phyloP scores from a whole-genome alignment of 2,329 filamentous ascomycete species.

The Aureobasidium sp. region DNA sequence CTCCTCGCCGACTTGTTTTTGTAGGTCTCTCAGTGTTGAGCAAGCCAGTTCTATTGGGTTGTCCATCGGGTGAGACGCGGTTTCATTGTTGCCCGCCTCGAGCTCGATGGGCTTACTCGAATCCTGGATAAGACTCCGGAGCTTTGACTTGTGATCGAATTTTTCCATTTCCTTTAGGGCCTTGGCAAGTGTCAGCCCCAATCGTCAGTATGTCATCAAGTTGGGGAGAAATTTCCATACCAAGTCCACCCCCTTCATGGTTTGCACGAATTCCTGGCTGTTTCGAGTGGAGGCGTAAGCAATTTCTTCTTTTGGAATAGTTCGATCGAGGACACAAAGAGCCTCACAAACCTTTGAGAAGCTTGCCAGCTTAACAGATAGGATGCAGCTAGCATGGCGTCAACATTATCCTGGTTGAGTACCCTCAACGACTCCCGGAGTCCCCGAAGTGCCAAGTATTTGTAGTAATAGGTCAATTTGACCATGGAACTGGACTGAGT shows the following conservation, averaged over 20 bases:
- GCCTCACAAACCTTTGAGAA: constrained; percentile 3
- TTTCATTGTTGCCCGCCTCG: background rate
- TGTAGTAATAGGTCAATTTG: constrained; percentile 5
- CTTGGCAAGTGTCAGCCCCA: background rate
- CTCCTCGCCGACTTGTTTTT: constrained; percentile 4
- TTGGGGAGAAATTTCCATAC: background rate
- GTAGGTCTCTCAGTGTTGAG: background rate
- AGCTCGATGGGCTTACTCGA: background rate
- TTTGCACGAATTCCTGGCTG: constrained; percentile 11
- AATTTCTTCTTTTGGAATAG: background rate
- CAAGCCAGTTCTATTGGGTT: background rate
- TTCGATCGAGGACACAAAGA: background rate
- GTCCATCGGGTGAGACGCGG: background rate
- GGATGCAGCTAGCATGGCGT: constrained; percentile 9
- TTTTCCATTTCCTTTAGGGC: constrained; percentile 9
- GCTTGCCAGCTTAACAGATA: constrained; percentile 9
- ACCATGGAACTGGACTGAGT: background rate
- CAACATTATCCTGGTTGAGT: background rate
- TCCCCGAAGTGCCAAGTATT: background rate
- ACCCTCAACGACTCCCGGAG: background rate
- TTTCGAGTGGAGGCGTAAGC: background rate
- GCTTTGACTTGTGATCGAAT: background rate
- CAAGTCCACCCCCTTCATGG: constrained; percentile 10
- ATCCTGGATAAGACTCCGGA: background rate
- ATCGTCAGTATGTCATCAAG: background rate